Conservation (phyloP, 2,329 filamentous ascomycete genomes). For the Ophiocordyceps polyrhachis-furcata region DNA sequence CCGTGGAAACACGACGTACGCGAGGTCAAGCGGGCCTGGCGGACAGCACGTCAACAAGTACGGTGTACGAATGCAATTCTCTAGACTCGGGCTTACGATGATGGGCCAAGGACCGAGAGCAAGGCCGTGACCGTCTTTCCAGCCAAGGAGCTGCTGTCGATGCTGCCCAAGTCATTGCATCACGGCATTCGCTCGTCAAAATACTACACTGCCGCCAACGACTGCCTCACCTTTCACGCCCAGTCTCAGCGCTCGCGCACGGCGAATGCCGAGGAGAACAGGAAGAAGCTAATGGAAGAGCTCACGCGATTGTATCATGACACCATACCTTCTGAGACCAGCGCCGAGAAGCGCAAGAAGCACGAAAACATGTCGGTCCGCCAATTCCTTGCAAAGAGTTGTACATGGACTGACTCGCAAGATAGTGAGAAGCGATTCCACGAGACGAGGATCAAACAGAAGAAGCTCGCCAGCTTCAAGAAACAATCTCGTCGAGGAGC, state of each 20-base stretch:
- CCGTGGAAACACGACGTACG: slow-evolving; percentile 31
- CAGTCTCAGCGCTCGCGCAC: slow-evolving; percentile 33
- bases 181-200: slow-evolving; percentile 27
- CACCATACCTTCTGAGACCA: slow-evolving; percentile 27
- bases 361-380: slow-evolving; percentile 25
- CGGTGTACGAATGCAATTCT: slow-evolving; percentile 4
- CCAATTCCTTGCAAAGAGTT: not conserved
- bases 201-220: slow-evolving; percentile 32
- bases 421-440: slow-evolving; percentile 27
- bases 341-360: slow-evolving; percentile 26
- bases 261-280: slow-evolving; percentile 34
- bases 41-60: slow-evolving; percentile 47
- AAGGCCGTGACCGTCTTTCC: slow-evolving; percentile 37
- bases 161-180: slow-evolving; percentile 29
- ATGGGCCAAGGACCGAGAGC: slow-evolving; percentile 32
- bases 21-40: slow-evolving; percentile 41
- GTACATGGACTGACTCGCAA: not conserved
- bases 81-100: slow-evolving; percentile 12
- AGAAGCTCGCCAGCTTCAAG: slow-evolving; percentile 30
- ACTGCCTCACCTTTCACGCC: slow-evolving; percentile 34
- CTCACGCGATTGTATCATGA: slow-evolving; percentile 26
- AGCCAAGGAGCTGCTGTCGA: slow-evolving; percentile 23
- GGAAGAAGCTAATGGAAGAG: slow-evolving; percentile 28
- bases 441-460: slow-evolving; percentile 23
- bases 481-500: slow-evolving; percentile 25